These are phyloP conservation scores for Didymella sp. DNA, from an alignment of 2,329 filamentous ascomycete species.

Conservation along the genomic window DNA sequence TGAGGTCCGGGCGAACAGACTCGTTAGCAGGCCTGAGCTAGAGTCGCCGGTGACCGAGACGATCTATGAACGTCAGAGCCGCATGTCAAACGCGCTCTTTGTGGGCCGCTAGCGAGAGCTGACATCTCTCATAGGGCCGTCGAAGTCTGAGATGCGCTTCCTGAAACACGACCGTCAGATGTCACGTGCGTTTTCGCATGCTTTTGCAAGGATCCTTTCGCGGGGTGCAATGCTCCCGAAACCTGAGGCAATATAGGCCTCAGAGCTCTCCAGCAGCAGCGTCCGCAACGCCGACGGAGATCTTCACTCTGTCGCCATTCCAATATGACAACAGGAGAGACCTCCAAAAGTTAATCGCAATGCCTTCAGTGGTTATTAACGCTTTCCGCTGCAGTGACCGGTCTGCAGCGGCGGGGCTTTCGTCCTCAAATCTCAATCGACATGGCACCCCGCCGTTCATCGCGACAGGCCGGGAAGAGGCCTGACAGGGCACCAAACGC, in stretches of 20 bases:
- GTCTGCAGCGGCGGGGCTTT: conserved; percentile 12
- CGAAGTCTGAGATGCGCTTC: conserved; percentile 3
- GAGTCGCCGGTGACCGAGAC: conserved; percentile 14
- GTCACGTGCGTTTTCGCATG: conserved; percentile 11
- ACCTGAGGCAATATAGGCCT: conserved; percentile 16
- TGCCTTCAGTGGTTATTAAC: not conserved
- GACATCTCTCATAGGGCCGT: conserved; percentile 20
- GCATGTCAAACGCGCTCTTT: conserved; percentile 30
- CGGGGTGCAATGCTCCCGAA: conserved; percentile 2
- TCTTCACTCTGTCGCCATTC: not conserved
- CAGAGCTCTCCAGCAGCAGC: conserved; percentile 10
- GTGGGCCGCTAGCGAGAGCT: conserved; percentile 21
- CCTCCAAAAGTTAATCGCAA: not conserved
- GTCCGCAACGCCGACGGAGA: not conserved
- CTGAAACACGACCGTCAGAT: conserved; percentile 12
- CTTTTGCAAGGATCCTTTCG: not conserved
- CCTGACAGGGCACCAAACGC: conserved; percentile 45
- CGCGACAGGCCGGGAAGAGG: conserved; percentile 39
- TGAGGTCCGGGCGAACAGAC: conserved; percentile 11
- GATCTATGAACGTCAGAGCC: conserved; percentile 26
- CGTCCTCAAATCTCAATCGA: conserved; percentile 39
- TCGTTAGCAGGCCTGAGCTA: conserved; percentile 12
- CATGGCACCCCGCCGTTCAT: conserved; percentile 29
- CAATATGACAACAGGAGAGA: too few relatives aligned
- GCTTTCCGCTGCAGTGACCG: not conserved